phyloP scores from a whole-genome alignment of 208 protist species.

The Angomonas desouzai region DNA sequence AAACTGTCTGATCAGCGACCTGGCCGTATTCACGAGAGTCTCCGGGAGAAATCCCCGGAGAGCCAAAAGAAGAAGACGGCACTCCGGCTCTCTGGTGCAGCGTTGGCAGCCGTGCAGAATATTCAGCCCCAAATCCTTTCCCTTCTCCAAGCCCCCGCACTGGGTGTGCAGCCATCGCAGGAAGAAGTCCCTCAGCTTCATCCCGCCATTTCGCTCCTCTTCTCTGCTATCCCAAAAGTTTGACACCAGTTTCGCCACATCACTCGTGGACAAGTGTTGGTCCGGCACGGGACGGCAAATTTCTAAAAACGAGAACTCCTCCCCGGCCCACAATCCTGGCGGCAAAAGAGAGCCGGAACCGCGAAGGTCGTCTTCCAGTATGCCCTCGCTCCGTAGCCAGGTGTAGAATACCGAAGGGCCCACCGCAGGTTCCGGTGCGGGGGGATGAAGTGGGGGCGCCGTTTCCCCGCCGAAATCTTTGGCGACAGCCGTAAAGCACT shows the following conservation, averaged over 20 bases:
- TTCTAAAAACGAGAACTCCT: constrained; percentile 63
- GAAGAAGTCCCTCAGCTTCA: constrained; percentile 41
- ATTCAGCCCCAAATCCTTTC: constrained; percentile 67
- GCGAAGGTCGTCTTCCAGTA: constrained; percentile 63
- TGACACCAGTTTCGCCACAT: constrained; percentile 40
- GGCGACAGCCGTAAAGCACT: not conserved
- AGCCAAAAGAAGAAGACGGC: constrained; percentile 43
- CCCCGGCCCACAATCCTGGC: constrained; percentile 36
- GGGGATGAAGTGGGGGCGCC: not conserved
- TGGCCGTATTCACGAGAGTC: constrained; percentile 41
- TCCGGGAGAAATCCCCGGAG: constrained; percentile 69
- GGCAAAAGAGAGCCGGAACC: constrained; percentile 45
- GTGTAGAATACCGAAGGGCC: constrained; percentile 40
- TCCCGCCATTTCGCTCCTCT: constrained; percentile 14
- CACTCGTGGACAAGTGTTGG: constrained; percentile 39
- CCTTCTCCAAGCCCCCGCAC: constrained; percentile 30
- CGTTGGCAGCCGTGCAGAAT: constrained; percentile 57
- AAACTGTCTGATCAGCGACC: constrained; percentile 37
- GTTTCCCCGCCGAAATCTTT: not conserved
- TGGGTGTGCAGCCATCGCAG: constrained; percentile 61
- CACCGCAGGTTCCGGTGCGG: not conserved
- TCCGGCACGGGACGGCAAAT: constrained; percentile 53
- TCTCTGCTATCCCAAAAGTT: constrained; percentile 56
- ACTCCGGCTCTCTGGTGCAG: constrained; percentile 63
- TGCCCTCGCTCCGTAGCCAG: constrained; percentile 67